Evolutionary conservation across 208 protist species (phyloP).

Genomic region (Angomonas ambiguus): DNA sequence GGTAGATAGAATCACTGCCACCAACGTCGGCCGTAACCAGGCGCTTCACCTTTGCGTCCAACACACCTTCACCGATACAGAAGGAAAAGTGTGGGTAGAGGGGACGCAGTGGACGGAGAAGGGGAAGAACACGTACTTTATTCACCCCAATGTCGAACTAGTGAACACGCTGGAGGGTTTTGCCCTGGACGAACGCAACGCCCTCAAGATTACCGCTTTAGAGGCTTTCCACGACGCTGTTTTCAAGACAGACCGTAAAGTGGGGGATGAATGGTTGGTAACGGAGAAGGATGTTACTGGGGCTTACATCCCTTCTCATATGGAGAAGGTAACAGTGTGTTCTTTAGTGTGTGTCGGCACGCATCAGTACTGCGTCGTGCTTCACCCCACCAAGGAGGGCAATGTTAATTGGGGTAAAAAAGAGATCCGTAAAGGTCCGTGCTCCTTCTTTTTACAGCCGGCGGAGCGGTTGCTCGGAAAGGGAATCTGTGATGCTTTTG

Average conservation of each 20-base stretch:
- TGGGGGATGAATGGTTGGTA: constrained; percentile 82
- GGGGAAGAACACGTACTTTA: constrained; percentile 51
- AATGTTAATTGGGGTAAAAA: constrained; percentile 24
- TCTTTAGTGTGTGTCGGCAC: constrained; percentile 9
- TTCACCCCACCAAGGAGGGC: constrained; percentile 8
- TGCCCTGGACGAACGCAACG: constrained; percentile 61
- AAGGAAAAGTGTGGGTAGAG: constrained; percentile 21
- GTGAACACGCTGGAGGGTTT: constrained; percentile 39
- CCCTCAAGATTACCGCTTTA: constrained; percentile 77
- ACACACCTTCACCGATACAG: constrained; percentile 22
- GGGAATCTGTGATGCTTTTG: constrained; percentile 25
- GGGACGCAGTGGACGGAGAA: constrained; percentile 87
- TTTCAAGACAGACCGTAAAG: constrained; percentile 18
- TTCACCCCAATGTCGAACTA: constrained; percentile 63
- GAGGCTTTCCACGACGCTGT: constrained; percentile 57
- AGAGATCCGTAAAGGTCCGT: constrained; percentile 29
- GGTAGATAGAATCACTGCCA: constrained; percentile 3
- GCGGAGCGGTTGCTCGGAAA: constrained; percentile 28
- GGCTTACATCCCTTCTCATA: constrained; percentile 47
- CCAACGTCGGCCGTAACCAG: constrained; percentile 13
- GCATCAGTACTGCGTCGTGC: constrained; percentile 28
- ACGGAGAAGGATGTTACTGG: constrained; percentile 29
- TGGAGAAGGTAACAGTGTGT: constrained; percentile 43
- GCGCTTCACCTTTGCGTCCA: constrained; percentile 26
- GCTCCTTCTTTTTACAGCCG: constrained; percentile 55